Base-by-base conservation (phyloP, 2,329 filamentous ascomycete species). In the Ceratocystis smalleyi region DNA sequence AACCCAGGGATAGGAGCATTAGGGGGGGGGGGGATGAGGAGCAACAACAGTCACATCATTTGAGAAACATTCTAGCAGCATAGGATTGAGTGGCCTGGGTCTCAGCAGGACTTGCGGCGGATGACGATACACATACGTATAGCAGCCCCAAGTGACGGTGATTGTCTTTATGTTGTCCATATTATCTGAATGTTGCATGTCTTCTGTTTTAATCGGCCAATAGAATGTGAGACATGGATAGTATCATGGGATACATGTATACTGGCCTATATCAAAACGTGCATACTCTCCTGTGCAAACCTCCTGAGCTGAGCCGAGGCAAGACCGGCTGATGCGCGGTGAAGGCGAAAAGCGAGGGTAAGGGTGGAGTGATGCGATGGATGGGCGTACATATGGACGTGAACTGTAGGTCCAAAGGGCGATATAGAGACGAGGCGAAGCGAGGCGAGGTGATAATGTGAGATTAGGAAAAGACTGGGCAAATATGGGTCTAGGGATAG, bases 281-380 rank as follows among this genome's bases (percentile, higher is more conserved):
- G 47, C 47, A 51, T 51, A 22, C 22, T 51, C 24, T 51, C 17
- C 47, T 22, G 47, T 19, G 47, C 22, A 24, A 24, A 24, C 24
- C 54, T 57, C 17, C 54, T 35, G 54, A 57, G 54, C 54, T 35
- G 54, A 57, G 54, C 27, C n/a, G 54, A 55, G 22, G 47, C 47
- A 51, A 51, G 47, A 27, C 47, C 47, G 24, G 19, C 30, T 57
- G 54, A 57, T 57, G 27, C 54, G 54, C 54, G 27, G 54, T 35
- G 54, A 35, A 30, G 24, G 24, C 32, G 54, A 24, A n/a, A 24
- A 24, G 17, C n/a, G 47, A 49, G 22, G 47, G 47, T n/a, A 5
- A 24, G 35, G 12, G 35, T 40, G 35, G 35, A 40, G 35, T 15
- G 35, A 15, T 40, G 15, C 35, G 35, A 40, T 40, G 35, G 35